Evolutionary conservation across 345 rosid species (phyloP), one percentile per base, ranked within the genome.

Genomic region (Erodium maritimum): DNA sequence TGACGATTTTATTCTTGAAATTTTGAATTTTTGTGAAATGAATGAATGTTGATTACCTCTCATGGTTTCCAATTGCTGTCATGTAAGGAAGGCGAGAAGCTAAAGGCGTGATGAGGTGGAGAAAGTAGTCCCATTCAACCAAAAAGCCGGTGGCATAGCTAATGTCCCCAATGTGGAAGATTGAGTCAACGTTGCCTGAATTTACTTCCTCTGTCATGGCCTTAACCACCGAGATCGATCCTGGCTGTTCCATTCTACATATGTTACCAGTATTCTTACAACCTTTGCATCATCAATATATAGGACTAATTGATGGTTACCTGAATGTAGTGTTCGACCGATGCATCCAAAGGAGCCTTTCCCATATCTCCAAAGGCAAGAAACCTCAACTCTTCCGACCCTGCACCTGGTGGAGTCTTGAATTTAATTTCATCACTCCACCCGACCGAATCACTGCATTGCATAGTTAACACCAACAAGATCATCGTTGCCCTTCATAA

Each of bases 41-140:
- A n/a, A n/a, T n/a, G n/a, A n/a, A n/a, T n/a, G n/a, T n/a, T n/a
- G n/a, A n/a, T n/a, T 50, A 76, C 88, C 93, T 79, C 61, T 85
- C 93, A 19, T 85, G 88, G 65, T 85, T 85, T 54, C 88, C 93
- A 0, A 80, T 85, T 1, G 86, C 88, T 5, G 93, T 80, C 93
- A 82, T 79, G 82, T 85, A 85, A 46, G 86, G 56, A 61, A 85
- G 75, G 62, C 50, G 70, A 23, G 88, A 85, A 23, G 93, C 93
- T 63, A 80, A 7, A 5, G 86, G 88, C 42, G 8, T 65, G 34
- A 82, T 79, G 21, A 70, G 88, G 18, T 75, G 62, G 54, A 85
- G 86, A 61, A 82, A 85, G 67, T 52, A 85, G 50, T 85, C 88
- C 93, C 88, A 85, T 69, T 85, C 93, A 21, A 79, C 93, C 23